Evolutionary conservation across 345 rosid species (phyloP), one percentile per base, ranked within the genome.

Genomic region (Balakata baccata): DNA sequence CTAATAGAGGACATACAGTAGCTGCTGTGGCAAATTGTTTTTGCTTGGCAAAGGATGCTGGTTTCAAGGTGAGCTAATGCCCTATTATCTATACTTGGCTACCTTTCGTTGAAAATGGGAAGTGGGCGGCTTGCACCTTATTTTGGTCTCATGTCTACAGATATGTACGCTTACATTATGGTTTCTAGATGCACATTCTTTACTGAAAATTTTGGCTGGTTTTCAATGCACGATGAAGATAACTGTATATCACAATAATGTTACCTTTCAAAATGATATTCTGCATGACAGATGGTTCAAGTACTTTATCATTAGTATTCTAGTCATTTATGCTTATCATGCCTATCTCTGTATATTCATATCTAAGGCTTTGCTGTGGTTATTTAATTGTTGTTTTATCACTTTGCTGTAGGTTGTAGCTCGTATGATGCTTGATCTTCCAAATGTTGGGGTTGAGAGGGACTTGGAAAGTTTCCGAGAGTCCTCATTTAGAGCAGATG

Each of bases 401-500:
- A 69, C 71, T 79, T 75, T 53, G 41, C 63, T 85, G 25, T 80
- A 96, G 99, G 96, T 93, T 81, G 99, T 96, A 84, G 98, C 99
- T 66, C 98, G 93, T 79, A 91, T 96, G 99, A 96, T 93, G 98
- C 97, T 97, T 20, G 98, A 96, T 84, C 99, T 96, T 73, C 98
- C 99, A 18, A 96, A 93, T 84, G 99, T 96, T 82, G 98, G 98
- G 46, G 90, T 93, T 75, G 96, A 93, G 88, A 90, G 99, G 80
- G 98, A 93, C 83, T 70, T 93, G 87, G 98, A 91, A 86, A 93
- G 98, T 78, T 96, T 96, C 74, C 78, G 80, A 74, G 99, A 93
- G 87, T 96, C 97, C 49, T 89, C 63, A 9, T 96, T 96, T 83
- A 86, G 99, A 84, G 96, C 96, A 13, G 99, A 96, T 87, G 99